These are phyloP conservation scores for Boletus reticulatus DNA, from an alignment of 768 basidiomycete genomes.

Conservation along the genomic window DNA sequence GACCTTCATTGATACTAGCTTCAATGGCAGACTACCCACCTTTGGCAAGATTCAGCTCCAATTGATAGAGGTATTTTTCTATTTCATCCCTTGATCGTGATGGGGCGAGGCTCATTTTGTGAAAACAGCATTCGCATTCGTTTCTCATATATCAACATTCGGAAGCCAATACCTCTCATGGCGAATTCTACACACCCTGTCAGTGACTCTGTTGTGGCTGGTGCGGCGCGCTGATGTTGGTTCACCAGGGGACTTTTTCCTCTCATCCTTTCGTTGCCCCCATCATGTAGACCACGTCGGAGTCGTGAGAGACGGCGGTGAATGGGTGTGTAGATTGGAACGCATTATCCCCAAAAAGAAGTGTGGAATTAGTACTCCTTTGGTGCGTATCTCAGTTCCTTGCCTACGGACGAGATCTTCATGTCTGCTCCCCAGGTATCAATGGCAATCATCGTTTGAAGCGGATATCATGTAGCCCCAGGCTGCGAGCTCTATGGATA, in stretches of 20 bases:
- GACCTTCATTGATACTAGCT: no score
- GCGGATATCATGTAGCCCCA: not conserved
- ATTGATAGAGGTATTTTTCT: no score
- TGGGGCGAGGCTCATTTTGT: no score
- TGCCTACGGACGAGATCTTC: not conserved
- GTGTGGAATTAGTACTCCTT: constrained; percentile 52
- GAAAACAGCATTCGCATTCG: no score
- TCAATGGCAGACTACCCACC: no score
- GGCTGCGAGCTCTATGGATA: constrained; percentile 43
- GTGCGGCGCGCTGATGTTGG: constrained; percentile 10
- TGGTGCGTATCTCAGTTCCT: constrained; percentile 27
- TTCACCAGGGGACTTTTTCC: constrained; percentile 54
- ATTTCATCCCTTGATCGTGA: no score
- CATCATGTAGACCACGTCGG: constrained; percentile 50
- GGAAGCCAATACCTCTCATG: constrained; percentile 8
- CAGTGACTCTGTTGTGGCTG: not conserved
- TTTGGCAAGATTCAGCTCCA: no score
- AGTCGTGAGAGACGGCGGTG: constrained; percentile 51
- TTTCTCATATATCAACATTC: no score
- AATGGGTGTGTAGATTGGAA: constrained; percentile 48
- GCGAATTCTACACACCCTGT: constrained; percentile 32
- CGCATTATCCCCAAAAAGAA: constrained; percentile 42
- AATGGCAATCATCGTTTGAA: no score
- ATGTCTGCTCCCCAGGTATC: no score
- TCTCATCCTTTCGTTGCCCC: constrained; percentile 48